Evolutionary conservation across 345 rosid genomes (phyloP).

Genomic region (Populus nigra): DNA sequence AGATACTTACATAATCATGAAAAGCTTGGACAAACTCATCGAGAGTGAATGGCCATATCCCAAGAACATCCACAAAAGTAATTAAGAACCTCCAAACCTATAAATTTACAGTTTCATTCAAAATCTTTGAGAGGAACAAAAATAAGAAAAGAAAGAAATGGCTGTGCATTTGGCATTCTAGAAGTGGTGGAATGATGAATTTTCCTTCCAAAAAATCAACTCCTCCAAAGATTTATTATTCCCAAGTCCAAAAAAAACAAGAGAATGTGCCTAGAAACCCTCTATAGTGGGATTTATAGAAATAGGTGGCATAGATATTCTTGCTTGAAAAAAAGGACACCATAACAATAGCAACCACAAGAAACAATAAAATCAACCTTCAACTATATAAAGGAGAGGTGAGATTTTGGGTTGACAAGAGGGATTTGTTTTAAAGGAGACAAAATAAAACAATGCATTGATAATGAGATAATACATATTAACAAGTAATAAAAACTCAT

Average conservation of each 20-base stretch:
- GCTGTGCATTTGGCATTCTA: background rate
- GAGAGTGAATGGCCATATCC: slow-evolving; percentile 88
- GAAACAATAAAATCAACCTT: background rate
- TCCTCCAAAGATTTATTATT: background rate
- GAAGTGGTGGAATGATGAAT: background rate
- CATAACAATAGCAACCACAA: background rate
- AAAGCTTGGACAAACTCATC: slow-evolving; percentile 90
- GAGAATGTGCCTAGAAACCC: background rate
- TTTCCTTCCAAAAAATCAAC: background rate
- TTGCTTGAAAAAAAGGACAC: background rate
- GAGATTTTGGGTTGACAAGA: background rate
- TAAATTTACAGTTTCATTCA: slow-evolving; percentile 20
- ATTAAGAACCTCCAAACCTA: slow-evolving; percentile 91
- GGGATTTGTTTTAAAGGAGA: background rate
- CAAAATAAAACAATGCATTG: background rate
- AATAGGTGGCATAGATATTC: background rate
- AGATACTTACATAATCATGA: slow-evolving; percentile 71
- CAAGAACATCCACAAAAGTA: slow-evolving; percentile 74
- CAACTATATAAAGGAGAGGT: background rate
- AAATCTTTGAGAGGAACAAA: background rate
- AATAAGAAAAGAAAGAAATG: background rate
- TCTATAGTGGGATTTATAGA: background rate
- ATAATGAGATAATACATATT: background rate
- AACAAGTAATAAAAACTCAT: background rate
- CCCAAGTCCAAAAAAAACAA: background rate